Percentiles rank a stretch among this genome's conserved stretches.
Conservation (phyloP, 2,329 filamentous ascomycete genomes). For the Aspergillus pseudoviridinutans region DNA sequence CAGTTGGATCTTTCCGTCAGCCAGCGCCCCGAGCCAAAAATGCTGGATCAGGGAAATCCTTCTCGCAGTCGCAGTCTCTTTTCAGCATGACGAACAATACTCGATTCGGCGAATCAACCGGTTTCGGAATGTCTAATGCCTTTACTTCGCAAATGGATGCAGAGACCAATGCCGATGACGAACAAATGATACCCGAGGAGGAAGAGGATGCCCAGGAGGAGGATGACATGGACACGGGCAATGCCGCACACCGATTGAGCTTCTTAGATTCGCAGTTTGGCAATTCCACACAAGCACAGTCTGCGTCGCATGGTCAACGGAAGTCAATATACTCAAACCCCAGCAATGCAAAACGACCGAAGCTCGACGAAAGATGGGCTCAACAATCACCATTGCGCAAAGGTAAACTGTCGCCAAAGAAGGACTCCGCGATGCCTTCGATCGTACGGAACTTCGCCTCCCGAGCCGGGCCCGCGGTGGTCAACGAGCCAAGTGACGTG, state of each 20-base stretch:
- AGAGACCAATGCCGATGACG: constrained; percentile 21
- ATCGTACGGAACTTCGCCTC: constrained; percentile 68
- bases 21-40: constrained; percentile 26
- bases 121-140: constrained; percentile 15
- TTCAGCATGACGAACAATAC: constrained; percentile 27
- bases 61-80: constrained; percentile 22
- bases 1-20: constrained; percentile 33
- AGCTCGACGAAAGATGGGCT: constrained; percentile 38
- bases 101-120: constrained; percentile 22
- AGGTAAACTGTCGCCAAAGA: constrained; percentile 37
- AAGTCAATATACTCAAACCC: constrained; percentile 43
- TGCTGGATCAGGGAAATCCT: constrained; percentile 18
- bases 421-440: constrained; percentile 61
- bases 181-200: constrained; percentile 37
- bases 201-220: constrained; percentile 41
- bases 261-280: constrained; percentile 31
- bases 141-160: constrained; percentile 20
- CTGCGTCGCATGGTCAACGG: constrained; percentile 19
- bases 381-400: constrained; percentile 32
- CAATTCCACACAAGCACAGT: constrained; percentile 19
- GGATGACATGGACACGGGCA: constrained; percentile 26
- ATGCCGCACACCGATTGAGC: constrained; percentile 19
- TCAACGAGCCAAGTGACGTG: constrained; percentile 67
- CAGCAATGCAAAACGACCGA: constrained; percentile 39
- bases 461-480: constrained; percentile 53